These are phyloP conservation scores for Clarireedia homoeocarpa DNA, from an alignment of 2,329 filamentous ascomycete species.

Conservation along the genomic window DNA sequence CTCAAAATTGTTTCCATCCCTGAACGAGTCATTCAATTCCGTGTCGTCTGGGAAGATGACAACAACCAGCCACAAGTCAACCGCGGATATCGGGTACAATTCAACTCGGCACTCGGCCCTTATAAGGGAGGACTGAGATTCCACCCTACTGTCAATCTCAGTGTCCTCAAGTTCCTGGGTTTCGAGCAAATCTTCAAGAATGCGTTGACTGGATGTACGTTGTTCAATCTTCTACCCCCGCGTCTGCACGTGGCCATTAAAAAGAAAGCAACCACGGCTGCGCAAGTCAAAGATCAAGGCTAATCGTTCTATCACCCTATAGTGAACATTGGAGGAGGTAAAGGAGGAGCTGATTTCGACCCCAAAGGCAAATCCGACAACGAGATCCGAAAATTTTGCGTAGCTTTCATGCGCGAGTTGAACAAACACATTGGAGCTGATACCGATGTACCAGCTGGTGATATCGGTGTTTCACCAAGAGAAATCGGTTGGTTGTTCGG, in stretches of 20 bases:
- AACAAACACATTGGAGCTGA: constrained; percentile 93
- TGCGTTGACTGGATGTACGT: constrained; percentile 86
- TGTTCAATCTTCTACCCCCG: not conserved
- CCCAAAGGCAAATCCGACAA: constrained; percentile 97
- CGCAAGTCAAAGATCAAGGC: not conserved
- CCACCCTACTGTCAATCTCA: constrained; percentile 79
- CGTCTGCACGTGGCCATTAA: not conserved
- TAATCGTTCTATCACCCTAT: constrained; percentile 6
- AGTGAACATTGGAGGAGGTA: constrained; percentile 94
- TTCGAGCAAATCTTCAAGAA: constrained; percentile 99
- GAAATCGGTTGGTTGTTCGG: constrained; percentile 96
- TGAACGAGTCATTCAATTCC: constrained; percentile 95
- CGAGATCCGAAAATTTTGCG: constrained; percentile 97
- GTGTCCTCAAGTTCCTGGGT: constrained; percentile 89
- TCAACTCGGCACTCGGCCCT: constrained; percentile 94
- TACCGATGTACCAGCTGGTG: constrained; percentile 92
- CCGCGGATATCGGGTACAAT: constrained; percentile 93
- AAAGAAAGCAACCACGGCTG: not conserved
- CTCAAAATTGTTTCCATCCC: constrained; percentile 83
- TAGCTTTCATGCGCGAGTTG: constrained; percentile 91
- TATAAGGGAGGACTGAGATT: constrained; percentile 98
- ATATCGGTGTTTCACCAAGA: constrained; percentile 87
- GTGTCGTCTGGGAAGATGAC: constrained; percentile 95
- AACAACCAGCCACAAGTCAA: constrained; percentile 83
- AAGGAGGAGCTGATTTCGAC: constrained; percentile 97